Conservation (phyloP, 2,329 filamentous ascomycete genomes). For the Colletotrichum orbiculare region DNA sequence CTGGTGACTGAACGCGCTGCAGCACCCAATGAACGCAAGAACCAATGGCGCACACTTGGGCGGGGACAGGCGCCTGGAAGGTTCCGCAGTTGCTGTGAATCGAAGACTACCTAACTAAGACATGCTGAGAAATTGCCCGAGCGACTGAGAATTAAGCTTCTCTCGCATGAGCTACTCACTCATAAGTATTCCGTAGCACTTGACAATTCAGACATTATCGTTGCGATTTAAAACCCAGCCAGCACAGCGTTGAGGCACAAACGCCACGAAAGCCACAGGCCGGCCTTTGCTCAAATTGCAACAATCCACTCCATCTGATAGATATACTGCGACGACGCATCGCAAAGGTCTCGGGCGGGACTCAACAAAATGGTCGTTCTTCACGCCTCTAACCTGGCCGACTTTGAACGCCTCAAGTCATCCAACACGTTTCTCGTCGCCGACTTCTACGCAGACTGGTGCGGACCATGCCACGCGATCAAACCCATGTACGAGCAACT, state of each 20-base stretch:
- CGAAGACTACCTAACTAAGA: slow-evolving; percentile 15
- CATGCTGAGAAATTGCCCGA: slow-evolving; percentile 16
- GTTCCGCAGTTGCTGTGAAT: slow-evolving; percentile 14
- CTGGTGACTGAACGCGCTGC: no score
- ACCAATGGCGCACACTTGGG: slow-evolving; percentile 4
- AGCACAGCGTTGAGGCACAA: no score
- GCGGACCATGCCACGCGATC: slow-evolving; percentile 70
- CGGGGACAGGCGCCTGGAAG: slow-evolving; percentile 25
- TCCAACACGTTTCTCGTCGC: slow-evolving; percentile 62
- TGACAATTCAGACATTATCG: no score
- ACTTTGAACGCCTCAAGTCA: slow-evolving; percentile 62
- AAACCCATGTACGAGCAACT: slow-evolving; percentile 64
- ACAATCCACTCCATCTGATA: background rate
- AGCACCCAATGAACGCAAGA: background rate
- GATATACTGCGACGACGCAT: background rate
- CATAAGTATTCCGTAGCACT: no score
- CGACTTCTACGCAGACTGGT: slow-evolving; percentile 71
- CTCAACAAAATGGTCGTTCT: slow-evolving; percentile 45
- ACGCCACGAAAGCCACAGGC: no score
- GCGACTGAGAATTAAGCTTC: no score
- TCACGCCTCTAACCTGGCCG: slow-evolving; percentile 53
- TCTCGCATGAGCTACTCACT: no score
- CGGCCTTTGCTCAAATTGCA: background rate
- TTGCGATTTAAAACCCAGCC: no score
- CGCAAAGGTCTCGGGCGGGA: no score